Evolutionary conservation across 1,139 yeast species (phyloP), one percentile per base, ranked within the genome.

Genomic region (Candida glucosophila): DNA sequence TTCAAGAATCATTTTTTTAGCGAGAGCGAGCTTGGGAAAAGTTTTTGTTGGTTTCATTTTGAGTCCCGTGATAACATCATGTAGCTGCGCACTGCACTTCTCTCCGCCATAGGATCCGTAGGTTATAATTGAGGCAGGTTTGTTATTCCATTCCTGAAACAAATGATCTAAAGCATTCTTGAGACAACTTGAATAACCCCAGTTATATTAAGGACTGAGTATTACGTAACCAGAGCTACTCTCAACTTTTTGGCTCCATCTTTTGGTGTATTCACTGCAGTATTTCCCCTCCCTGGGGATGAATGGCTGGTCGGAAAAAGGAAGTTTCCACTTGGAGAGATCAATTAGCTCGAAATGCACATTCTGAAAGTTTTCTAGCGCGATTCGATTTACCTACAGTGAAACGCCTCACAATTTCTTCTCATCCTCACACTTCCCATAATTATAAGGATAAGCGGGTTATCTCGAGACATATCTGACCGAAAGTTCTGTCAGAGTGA

Each of bases 381-480:
- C n/a, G n/a, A 16, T n/a, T 16, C n/a, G 18, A n/a, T 8, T 8
- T n/a, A 16, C 18, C 18, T n/a, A 16, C 9, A 8, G 9, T 8
- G 18, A 16, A 8, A 16, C 9, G 18, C n/a, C 18, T 16, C n/a
- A 16, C 18, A 16, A n/a, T 16, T 16, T 16, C 18, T 16, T 8
- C n/a, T 16, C 18, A 8, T 16, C 9, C 18, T 8, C 18, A 16
- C 18, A n/a, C 18, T 16, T 8, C 18, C 18, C 18, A 16, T 16
- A 16, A 16, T 16, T n/a, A 16, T n/a, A 16, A 16, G 18, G 18
- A 16, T 16, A n/a, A n/a, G n/a, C n/a, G n/a, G n/a, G n/a, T n/a
- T n/a, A n/a, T n/a, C n/a, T n/a, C n/a, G n/a, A n/a, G n/a, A n/a
- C n/a, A n/a, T n/a, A n/a, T n/a, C n/a, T n/a, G n/a, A n/a, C n/a